Conservation (phyloP, 768 basidiomycete genomes). For the Amanita polypyramis region DNA sequence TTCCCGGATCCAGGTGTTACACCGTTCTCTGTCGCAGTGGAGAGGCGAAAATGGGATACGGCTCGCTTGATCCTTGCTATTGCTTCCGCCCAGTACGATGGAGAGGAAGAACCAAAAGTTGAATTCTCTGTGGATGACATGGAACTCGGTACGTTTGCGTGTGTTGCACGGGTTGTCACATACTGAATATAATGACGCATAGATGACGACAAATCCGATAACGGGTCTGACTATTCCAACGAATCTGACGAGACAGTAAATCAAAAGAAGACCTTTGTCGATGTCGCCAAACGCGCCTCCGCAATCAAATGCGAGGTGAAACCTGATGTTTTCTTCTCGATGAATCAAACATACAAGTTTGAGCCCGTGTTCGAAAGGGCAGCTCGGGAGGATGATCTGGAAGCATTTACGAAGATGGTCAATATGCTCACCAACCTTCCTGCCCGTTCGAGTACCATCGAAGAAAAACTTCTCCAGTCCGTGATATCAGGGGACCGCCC, state of each 20-base stretch:
- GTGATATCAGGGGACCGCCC: constrained; percentile 32
- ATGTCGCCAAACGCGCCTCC: constrained; percentile 41
- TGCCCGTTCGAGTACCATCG: constrained; percentile 17
- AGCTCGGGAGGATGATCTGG: constrained; percentile 35
- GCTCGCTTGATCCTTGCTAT: constrained; percentile 52
- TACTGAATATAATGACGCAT: constrained; percentile 2
- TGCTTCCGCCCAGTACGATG: constrained; percentile 43
- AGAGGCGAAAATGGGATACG: constrained; percentile 42
- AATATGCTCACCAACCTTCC: constrained; percentile 31
- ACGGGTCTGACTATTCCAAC: constrained; percentile 34
- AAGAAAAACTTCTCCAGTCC: constrained; percentile 10
- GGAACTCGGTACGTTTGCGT: neutral
- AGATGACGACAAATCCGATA: constrained; percentile 28
- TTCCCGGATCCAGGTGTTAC: constrained; percentile 25
- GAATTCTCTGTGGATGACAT: constrained; percentile 4
- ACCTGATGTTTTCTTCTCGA: constrained; percentile 15
- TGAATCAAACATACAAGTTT: neutral
- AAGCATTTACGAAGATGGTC: constrained; percentile 37
- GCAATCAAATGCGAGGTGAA: constrained; percentile 27
- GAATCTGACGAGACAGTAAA: constrained; percentile 28
- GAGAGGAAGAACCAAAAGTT: neutral
- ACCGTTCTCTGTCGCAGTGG: constrained; percentile 39
- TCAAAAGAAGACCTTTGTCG: constrained; percentile 20
- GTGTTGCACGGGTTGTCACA: neutral
- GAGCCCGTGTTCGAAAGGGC: constrained; percentile 22